A percentile compares a stretch with the other conserved stretches of the same genome.
These are phyloP conservation scores for Puccinia horiana DNA, from an alignment of 1,284 basidiomycete genomes.

Conservation along the genomic window DNA sequence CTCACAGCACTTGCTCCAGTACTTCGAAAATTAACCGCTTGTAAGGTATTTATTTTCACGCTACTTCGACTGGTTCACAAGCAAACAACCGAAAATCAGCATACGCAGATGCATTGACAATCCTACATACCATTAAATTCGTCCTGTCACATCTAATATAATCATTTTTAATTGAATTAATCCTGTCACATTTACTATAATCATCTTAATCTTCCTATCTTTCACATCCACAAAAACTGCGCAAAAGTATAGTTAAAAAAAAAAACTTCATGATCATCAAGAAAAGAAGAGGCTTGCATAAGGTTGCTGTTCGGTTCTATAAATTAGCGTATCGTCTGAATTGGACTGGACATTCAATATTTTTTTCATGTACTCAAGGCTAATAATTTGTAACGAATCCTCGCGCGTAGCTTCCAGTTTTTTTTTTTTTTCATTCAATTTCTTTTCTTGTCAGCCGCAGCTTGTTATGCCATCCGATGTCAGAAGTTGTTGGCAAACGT, in stretches of 20 bases:
- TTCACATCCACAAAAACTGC: neutral
- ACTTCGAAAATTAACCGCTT: too few species aligned
- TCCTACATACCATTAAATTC: neutral
- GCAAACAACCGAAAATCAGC: neutral
- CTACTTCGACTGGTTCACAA: neutral
- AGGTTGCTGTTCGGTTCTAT: neutral
- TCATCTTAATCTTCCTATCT: neutral
- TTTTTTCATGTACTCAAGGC: neutral
- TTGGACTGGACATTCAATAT: neutral
- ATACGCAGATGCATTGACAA: neutral
- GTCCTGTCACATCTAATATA: too few species aligned
- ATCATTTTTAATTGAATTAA: neutral
- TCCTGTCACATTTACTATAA: neutral
- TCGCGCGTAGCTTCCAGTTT: neutral
- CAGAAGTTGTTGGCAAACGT: too few species aligned
- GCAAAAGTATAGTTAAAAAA: too few species aligned
- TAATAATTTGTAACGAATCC: neutral
- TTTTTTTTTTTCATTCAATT: neutral
- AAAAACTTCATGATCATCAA: neutral
- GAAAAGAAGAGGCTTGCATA: neutral
- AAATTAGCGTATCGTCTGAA: neutral
- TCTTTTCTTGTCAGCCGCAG: neutral
- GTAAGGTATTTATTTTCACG: neutral
- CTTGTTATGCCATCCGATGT: too few species aligned
- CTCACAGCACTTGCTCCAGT: neutral